A percentile compares a stretch with the other conserved stretches of the same genome.
Conservation (phyloP, 306 rosid species). For the Corylus avellana region DNA sequence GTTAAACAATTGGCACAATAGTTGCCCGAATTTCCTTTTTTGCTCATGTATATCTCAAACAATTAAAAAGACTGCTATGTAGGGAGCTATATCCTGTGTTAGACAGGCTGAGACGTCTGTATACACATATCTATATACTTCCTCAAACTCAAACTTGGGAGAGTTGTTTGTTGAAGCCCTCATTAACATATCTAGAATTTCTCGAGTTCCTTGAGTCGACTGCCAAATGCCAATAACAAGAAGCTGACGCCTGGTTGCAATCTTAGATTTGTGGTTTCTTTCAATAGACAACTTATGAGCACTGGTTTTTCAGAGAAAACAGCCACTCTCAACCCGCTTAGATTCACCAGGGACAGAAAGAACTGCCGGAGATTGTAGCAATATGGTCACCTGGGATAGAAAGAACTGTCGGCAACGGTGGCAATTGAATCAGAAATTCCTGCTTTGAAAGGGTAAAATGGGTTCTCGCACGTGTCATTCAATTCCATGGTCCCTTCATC, state of each 20-base stretch:
- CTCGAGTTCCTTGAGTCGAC: conserved; percentile 1
- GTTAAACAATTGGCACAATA: neutral
- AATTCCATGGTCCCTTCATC: conserved; percentile 89
- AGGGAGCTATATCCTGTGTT: neutral
- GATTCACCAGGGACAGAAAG: neutral
- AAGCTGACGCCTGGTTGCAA: conserved; percentile 2
- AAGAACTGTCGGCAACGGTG: conserved; percentile 64
- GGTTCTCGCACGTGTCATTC: conserved; percentile 50
- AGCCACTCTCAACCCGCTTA: neutral
- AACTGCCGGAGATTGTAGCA: neutral
- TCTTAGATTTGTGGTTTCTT: neutral
- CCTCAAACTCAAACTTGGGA: neutral
- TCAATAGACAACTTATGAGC: conserved; percentile 3
- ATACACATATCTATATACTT: neutral
- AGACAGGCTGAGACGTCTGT: neutral
- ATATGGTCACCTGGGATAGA: conserved; percentile 62
- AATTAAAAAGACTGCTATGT: neutral
- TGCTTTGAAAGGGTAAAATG: conserved; percentile 38
- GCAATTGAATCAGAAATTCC: conserved; percentile 56
- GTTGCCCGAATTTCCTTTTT: neutral
- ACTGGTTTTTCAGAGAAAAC: neutral
- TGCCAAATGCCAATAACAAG: neutral
- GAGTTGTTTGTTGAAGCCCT: neutral
- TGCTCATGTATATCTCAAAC: neutral
- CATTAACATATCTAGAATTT: neutral